A percentile compares a stretch with the other conserved stretches of the same genome.
phyloP scores from a whole-genome alignment of 768 basidiomycete species.

The Termitomyces sp. region DNA sequence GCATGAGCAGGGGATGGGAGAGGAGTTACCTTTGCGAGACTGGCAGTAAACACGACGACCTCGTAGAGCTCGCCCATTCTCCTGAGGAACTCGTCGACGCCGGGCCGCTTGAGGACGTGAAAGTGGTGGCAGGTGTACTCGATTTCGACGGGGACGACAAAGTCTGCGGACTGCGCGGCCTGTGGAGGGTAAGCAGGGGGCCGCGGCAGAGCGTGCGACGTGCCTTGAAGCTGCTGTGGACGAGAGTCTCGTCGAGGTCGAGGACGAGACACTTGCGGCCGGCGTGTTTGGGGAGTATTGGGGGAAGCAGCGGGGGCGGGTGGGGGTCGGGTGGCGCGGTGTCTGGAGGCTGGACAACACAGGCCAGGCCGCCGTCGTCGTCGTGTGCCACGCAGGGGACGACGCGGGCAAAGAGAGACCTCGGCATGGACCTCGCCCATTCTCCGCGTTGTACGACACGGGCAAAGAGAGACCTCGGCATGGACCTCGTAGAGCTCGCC shows the following conservation, averaged over 20 bases:
- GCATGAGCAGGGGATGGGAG: background rate
- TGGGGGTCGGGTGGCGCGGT: constrained; percentile 36
- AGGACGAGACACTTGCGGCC: constrained; percentile 97
- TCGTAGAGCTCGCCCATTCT: constrained; percentile 99
- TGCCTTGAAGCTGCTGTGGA: constrained; percentile 98
- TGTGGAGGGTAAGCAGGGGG: constrained; percentile 23
- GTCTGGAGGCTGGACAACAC: too few relatives aligned
- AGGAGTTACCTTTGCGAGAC: constrained; percentile 81
- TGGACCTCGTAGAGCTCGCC: too few relatives aligned
- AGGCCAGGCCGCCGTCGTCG: background rate
- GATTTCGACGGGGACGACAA: constrained; percentile 97
- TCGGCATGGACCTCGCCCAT: too few relatives aligned
- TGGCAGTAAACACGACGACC: constrained; percentile 96
- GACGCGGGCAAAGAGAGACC: constrained; percentile 27
- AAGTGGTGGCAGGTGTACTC: constrained; percentile 98
- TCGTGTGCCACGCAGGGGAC: too few relatives aligned
- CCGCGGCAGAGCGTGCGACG: constrained; percentile 3
- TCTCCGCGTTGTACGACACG: too few relatives aligned
- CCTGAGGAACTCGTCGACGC: constrained; percentile 93
- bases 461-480: too few relatives aligned
- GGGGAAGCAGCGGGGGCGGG: constrained; percentile 76
- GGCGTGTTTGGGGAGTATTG: constrained; percentile 67
- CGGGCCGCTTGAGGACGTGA: constrained; percentile 97
- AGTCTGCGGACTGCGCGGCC: constrained; percentile 93
- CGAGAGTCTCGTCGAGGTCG: constrained; percentile 96